These are phyloP conservation scores for Carnegiea gigantea DNA, from an alignment of 179 eudicot species.

Conservation along the genomic window DNA sequence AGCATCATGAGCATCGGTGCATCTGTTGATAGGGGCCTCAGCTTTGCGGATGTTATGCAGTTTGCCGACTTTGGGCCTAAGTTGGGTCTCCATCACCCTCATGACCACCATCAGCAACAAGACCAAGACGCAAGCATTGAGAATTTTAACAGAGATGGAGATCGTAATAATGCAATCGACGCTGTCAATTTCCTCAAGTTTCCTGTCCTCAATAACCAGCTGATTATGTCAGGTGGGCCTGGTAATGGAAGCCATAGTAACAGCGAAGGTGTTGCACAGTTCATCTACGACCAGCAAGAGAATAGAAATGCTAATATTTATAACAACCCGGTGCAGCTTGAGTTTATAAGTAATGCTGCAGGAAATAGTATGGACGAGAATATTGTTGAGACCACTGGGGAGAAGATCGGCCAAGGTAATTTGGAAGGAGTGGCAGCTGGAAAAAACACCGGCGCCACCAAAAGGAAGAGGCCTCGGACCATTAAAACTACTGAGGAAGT, in stretches of 20 bases:
- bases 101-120: slow-evolving; percentile 14
- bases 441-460: slow-evolving; percentile 30
- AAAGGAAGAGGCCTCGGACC: slow-evolving; percentile 82
- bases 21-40: slow-evolving; percentile 36
- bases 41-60: slow-evolving; percentile 85
- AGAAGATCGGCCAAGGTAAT: slow-evolving; percentile 24
- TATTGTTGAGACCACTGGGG: slow-evolving; percentile 18
- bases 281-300: slow-evolving; percentile 13
- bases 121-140: neutral
- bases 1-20: slow-evolving; percentile 14
- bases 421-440: slow-evolving; percentile 22
- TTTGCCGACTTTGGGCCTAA: slow-evolving; percentile 86
- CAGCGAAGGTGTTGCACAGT: slow-evolving; percentile 12
- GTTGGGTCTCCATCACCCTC: slow-evolving; percentile 47
- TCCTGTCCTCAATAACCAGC: slow-evolving; percentile 50
- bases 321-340: slow-evolving; percentile 37
- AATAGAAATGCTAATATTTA: neutral
- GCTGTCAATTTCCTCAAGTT: slow-evolving; percentile 75
- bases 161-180: slow-evolving; percentile 36
- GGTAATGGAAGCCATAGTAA: neutral
- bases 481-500: slow-evolving; percentile 84
- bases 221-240: slow-evolving; percentile 2
- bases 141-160: slow-evolving; percentile 24
- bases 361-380: slow-evolving; percentile 20
- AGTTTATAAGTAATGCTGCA: slow-evolving; percentile 37